Conservation (phyloP, 2,329 filamentous ascomycete species). For the Mycosphaerella sp. region DNA sequence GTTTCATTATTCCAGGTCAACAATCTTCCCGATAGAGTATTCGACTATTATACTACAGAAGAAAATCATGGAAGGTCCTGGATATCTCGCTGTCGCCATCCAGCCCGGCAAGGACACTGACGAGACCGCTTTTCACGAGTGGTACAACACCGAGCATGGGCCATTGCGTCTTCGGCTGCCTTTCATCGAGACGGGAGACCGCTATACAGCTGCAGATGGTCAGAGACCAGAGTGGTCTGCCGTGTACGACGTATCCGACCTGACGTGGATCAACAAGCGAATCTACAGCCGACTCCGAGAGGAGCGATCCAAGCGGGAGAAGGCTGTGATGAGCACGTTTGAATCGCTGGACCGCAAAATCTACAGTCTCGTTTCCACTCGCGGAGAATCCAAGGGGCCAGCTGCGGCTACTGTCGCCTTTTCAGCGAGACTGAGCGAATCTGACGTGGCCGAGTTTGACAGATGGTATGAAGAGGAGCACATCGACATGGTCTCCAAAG, state of each 20-base stretch:
- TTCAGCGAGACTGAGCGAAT: conserved; percentile 37
- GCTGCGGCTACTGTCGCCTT: conserved; percentile 26
- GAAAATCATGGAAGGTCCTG: conserved; percentile 42
- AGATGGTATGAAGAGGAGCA: conserved; percentile 74
- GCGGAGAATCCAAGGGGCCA: conserved; percentile 31
- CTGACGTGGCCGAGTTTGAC: conserved; percentile 54
- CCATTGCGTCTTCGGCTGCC: conserved; percentile 70
- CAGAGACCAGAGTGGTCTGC: conserved; percentile 65
- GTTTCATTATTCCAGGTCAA: neutral
- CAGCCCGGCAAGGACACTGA: conserved; percentile 63
- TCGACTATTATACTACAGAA: neutral
- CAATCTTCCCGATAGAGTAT: too few species aligned
- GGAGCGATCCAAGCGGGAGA: conserved; percentile 41
- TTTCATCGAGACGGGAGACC: conserved; percentile 69
- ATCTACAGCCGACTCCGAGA: conserved; percentile 62
- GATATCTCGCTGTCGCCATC: conserved; percentile 82
- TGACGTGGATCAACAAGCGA: conserved; percentile 62
- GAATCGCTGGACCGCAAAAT: conserved; percentile 65
- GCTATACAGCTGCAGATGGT: conserved; percentile 64
- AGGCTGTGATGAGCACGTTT: conserved; percentile 53
- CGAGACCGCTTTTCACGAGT: conserved; percentile 71
- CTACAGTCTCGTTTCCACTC: conserved; percentile 56
- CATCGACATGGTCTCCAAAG: conserved; percentile 60
- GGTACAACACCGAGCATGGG: conserved; percentile 93
- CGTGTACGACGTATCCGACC: conserved; percentile 72